phyloP scores from a whole-genome alignment of 2,329 filamentous ascomycete species.

The Thelonectria blattea region DNA sequence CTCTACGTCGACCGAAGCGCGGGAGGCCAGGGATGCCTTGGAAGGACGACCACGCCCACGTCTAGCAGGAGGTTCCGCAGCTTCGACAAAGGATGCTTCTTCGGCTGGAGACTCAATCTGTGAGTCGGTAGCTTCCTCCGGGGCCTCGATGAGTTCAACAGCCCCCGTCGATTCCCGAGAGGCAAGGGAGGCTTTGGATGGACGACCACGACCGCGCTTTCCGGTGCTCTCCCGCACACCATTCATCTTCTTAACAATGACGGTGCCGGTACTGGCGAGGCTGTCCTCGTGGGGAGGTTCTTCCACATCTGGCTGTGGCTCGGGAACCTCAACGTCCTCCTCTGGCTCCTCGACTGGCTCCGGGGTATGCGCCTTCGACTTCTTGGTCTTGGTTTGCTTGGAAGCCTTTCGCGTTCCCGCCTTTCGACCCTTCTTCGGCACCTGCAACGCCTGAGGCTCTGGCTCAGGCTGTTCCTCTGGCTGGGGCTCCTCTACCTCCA shows the following conservation, averaged over 20 bases:
- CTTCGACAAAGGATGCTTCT: neutral
- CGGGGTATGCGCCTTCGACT: conserved; percentile 46
- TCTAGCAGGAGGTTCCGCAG: conserved; percentile 32
- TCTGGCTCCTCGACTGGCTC: conserved; percentile 33
- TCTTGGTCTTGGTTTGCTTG: conserved; percentile 57
- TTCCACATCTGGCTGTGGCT: conserved; percentile 10
- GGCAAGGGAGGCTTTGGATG: conserved; percentile 40
- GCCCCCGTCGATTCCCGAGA: conserved; percentile 36
- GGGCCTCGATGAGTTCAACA: conserved; percentile 32
- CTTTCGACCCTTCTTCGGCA: conserved; percentile 63
- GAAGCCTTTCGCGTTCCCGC: conserved; percentile 57
- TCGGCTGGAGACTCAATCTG: neutral
- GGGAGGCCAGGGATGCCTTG: conserved; percentile 40
- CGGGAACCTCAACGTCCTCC: conserved; percentile 28
- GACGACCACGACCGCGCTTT: conserved; percentile 39
- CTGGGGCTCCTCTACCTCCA: conserved; percentile 46
- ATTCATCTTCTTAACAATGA: conserved; percentile 44
- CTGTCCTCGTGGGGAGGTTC: conserved; percentile 45
- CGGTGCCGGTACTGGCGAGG: conserved; percentile 50
- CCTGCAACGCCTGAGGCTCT: conserved; percentile 44
- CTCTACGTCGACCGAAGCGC: conserved; percentile 29
- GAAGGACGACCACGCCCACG: conserved; percentile 42
- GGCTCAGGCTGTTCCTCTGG: conserved; percentile 14
- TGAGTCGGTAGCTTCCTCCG: conserved; percentile 20
- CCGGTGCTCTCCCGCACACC: conserved; percentile 24